Evolutionary conservation across 768 basidiomycete species (phyloP).

Genomic region (Podaxis rugospora): DNA sequence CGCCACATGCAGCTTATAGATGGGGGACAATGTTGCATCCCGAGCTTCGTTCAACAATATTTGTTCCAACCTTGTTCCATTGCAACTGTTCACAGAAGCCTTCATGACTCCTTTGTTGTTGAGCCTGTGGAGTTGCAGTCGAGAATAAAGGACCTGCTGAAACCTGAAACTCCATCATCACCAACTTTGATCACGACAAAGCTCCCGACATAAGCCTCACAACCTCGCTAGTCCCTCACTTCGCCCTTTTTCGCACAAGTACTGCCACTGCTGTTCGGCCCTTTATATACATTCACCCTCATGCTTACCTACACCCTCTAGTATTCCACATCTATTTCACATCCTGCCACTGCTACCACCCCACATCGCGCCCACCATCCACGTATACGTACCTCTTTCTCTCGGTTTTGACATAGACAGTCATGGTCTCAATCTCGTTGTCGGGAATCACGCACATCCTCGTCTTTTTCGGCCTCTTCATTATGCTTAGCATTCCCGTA

Average conservation of each 20-base stretch:
- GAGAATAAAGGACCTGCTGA: too few relatives aligned
- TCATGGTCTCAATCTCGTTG: background rate
- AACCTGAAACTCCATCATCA: background rate
- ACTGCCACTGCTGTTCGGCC: background rate
- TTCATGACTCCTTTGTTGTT: too few relatives aligned
- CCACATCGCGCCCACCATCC: background rate
- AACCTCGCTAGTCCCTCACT: background rate
- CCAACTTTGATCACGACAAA: background rate
- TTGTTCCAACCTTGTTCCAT: too few relatives aligned
- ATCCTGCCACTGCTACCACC: background rate
- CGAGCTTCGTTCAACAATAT: too few relatives aligned
- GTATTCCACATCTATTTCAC: background rate
- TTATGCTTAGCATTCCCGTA: background rate
- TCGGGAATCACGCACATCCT: background rate
- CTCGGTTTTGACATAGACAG: background rate
- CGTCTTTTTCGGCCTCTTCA: background rate
- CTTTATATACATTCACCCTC: background rate
- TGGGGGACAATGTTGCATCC: too few relatives aligned
- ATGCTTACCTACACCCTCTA: background rate
- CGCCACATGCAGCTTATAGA: too few relatives aligned
- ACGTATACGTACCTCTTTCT: background rate
- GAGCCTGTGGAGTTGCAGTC: too few relatives aligned
- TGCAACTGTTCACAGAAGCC: too few relatives aligned
- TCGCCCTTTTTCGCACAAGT: background rate
- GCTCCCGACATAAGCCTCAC: background rate